Evolutionary conservation across 192 early-diverging fungal genomes (phyloP).

Genomic region (Backusella circina): DNA sequence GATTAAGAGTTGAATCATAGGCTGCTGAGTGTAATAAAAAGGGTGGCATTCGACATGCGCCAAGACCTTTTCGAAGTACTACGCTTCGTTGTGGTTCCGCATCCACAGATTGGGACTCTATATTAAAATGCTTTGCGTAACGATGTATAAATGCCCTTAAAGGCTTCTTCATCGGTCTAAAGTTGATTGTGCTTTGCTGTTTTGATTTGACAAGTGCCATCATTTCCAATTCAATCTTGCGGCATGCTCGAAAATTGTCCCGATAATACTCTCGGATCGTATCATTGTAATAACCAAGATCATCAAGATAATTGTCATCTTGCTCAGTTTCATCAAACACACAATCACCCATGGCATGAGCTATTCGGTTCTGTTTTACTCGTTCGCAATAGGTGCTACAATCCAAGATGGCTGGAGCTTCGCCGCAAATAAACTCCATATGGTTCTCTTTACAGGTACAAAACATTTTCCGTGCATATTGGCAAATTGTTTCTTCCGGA

Average conservation of each 20-base stretch:
- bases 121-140: constrained; percentile 67
- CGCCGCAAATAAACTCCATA: constrained; percentile 56
- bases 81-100: constrained; percentile 75
- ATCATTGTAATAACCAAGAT: constrained; percentile 47
- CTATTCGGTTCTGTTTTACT: constrained; percentile 68
- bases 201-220: constrained; percentile 66
- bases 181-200: constrained; percentile 48
- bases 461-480: constrained; percentile 44
- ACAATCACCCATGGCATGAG: constrained; percentile 76
- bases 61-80: constrained; percentile 46
- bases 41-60: constrained; percentile 31
- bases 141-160: constrained; percentile 69
- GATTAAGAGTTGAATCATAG: neutral
- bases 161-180: constrained; percentile 62
- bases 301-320: neutral
- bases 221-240: constrained; percentile 62
- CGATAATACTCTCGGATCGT: constrained; percentile 67
- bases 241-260: constrained; percentile 58
- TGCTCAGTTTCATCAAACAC: constrained; percentile 29
- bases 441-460: constrained; percentile 77
- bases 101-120: constrained; percentile 72
- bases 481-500: constrained; percentile 72
- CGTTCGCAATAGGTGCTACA: constrained; percentile 84
- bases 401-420: constrained; percentile 44
- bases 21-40: constrained; percentile 39